phyloP scores from a whole-genome alignment of 257 asterid genomes.

The Nicotiana otophora region DNA sequence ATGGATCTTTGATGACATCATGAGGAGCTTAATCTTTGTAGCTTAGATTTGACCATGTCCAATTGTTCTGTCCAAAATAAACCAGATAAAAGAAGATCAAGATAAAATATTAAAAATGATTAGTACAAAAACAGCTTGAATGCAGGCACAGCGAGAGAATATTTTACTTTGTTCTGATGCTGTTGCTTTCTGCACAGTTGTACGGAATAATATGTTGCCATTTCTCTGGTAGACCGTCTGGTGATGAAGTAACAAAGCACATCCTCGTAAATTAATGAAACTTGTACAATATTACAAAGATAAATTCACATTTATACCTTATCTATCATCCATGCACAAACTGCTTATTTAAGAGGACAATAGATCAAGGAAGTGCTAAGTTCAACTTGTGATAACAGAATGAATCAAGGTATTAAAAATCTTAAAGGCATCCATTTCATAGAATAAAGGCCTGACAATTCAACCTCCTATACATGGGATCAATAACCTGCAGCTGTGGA shows the following conservation, averaged over 20 bases:
- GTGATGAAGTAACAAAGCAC: not conserved
- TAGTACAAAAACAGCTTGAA: not conserved
- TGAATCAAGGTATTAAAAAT: not conserved
- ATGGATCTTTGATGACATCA: slow-evolving; percentile 11
- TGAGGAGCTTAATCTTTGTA: slow-evolving; percentile 39
- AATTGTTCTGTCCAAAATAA: slow-evolving; percentile 52
- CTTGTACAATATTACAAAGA: not conserved
- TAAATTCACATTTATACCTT: not conserved
- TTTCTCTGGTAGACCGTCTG: slow-evolving; percentile 72
- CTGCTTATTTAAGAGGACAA: not conserved
- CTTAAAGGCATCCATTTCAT: not conserved
- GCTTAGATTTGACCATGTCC: slow-evolving; percentile 50
- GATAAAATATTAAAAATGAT: not conserved
- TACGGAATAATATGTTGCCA: slow-evolving; percentile 65
- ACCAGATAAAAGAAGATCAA: not conserved
- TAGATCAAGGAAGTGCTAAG: not conserved
- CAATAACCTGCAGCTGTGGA: not conserved
- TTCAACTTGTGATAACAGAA: not conserved
- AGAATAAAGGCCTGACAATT: not conserved
- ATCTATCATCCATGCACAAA: not conserved
- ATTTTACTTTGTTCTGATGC: slow-evolving; percentile 63
- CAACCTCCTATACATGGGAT: not conserved
- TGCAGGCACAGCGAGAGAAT: not conserved
- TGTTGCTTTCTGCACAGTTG: slow-evolving; percentile 59
- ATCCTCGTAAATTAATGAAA: not conserved